A percentile compares a stretch with the other conserved stretches of the same genome.
phyloP scores from a whole-genome alignment of 371 early-diverging fungal species.

The Mortierella sp. region DNA sequence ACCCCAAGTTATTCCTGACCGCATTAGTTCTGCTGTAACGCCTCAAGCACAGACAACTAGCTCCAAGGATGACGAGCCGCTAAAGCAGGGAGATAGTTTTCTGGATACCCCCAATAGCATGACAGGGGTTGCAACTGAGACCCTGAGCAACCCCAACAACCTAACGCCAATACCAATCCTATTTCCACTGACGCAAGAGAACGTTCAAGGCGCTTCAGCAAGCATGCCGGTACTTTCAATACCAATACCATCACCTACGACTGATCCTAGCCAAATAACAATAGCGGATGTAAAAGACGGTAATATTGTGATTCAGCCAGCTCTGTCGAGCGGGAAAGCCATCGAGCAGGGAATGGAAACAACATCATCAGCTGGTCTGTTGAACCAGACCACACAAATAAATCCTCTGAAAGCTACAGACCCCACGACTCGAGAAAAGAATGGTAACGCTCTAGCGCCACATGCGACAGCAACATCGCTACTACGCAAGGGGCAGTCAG shows the following conservation, averaged over 20 bases:
- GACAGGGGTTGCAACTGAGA: not conserved
- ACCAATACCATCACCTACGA: not conserved
- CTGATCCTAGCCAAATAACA: not conserved
- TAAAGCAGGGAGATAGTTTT: not conserved
- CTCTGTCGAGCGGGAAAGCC: not conserved
- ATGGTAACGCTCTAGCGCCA: not conserved
- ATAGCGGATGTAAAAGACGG: not conserved
- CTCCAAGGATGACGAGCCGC: not conserved
- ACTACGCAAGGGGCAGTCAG: not conserved
- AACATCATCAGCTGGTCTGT: not conserved
- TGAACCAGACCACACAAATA: not conserved
- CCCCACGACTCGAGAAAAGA: not conserved
- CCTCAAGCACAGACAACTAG: not conserved
- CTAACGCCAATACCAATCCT: constrained; percentile 40
- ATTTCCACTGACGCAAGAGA: constrained; percentile 12
- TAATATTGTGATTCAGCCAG: not conserved
- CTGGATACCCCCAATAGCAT: not conserved
- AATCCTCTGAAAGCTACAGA: not conserved
- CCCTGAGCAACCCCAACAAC: not conserved
- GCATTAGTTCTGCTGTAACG: not conserved
- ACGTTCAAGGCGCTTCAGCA: not conserved
- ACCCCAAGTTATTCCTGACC: constrained; percentile 37
- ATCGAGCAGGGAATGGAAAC: not conserved
- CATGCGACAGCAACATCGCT: not conserved
- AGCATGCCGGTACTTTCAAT: not conserved